phyloP scores from a whole-genome alignment of 306 rosid species.

The Quillaja saponaria region DNA sequence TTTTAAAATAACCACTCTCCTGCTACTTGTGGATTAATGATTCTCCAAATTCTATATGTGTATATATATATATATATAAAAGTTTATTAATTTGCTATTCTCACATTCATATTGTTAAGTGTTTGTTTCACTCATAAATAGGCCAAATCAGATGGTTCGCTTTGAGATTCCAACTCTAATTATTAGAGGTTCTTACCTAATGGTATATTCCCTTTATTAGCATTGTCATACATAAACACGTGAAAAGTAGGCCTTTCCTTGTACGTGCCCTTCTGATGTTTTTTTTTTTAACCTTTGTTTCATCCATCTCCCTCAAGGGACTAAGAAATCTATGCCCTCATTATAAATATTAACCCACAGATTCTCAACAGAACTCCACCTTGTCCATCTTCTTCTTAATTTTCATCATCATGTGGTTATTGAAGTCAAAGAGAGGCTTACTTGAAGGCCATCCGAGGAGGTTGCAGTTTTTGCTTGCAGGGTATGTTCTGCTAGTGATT shows the following conservation, averaged over 20 bases:
- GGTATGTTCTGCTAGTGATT: slow-evolving; percentile 9
- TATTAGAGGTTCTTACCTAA: not conserved
- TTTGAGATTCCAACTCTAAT: slow-evolving; percentile 46
- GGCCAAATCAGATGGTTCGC: slow-evolving; percentile 24
- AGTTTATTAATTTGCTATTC: not conserved
- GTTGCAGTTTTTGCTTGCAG: slow-evolving; percentile 20
- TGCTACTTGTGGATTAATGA: slow-evolving; percentile 7
- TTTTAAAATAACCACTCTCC: slow-evolving; percentile 5
- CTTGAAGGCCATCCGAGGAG: slow-evolving; percentile 10
- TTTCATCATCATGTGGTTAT: slow-evolving; percentile 24
- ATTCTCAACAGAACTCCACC: slow-evolving; percentile 17
- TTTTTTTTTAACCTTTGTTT: slow-evolving; percentile 28
- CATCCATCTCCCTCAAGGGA: slow-evolving; percentile 23
- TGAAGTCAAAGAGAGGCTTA: slow-evolving; percentile 26
- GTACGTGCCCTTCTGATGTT: slow-evolving; percentile 25
- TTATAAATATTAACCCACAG: slow-evolving; percentile 37
- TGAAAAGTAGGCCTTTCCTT: slow-evolving; percentile 28
- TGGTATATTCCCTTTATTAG: slow-evolving; percentile 32
- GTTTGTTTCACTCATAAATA: slow-evolving; percentile 7
- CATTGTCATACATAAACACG: not conserved
- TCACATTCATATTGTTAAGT: not conserved
- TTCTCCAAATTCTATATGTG: not conserved
- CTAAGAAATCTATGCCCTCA: slow-evolving; percentile 6
- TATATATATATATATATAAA: not conserved
- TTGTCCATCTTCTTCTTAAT: not conserved